These are phyloP conservation scores for Eucalyptus globulus DNA, from an alignment of 345 rosid genomes.

Conservation along the genomic window DNA sequence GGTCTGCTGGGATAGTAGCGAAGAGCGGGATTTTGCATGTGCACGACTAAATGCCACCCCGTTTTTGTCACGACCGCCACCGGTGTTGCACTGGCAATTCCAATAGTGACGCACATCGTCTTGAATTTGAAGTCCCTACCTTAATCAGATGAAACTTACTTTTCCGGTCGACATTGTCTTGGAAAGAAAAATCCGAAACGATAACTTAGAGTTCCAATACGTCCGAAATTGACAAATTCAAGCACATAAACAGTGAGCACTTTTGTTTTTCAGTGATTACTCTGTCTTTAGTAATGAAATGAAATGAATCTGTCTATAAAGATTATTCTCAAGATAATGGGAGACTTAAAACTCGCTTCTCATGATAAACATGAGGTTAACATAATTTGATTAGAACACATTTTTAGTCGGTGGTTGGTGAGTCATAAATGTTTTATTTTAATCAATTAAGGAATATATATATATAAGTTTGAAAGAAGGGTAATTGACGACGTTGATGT, in stretches of 20 bases:
- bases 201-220: neutral
- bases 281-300: neutral
- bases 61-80: neutral
- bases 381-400: neutral
- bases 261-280: neutral
- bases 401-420: neutral
- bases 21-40: neutral
- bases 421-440: neutral
- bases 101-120: neutral
- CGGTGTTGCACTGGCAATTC: neutral
- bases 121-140: neutral
- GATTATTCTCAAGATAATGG: neutral
- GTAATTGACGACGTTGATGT: neutral
- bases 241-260: neutral
- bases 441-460: neutral
- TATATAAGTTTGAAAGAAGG: neutral
- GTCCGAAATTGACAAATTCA: neutral
- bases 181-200: neutral
- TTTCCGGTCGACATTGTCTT: neutral
- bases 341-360: neutral
- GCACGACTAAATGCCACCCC: neutral
- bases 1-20: neutral
- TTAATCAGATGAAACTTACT: neutral
- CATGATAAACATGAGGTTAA: neutral
- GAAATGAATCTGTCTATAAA: neutral